Base-by-base conservation (phyloP, 2,329 filamentous ascomycete species). In the Botrytis deweyae region DNA sequence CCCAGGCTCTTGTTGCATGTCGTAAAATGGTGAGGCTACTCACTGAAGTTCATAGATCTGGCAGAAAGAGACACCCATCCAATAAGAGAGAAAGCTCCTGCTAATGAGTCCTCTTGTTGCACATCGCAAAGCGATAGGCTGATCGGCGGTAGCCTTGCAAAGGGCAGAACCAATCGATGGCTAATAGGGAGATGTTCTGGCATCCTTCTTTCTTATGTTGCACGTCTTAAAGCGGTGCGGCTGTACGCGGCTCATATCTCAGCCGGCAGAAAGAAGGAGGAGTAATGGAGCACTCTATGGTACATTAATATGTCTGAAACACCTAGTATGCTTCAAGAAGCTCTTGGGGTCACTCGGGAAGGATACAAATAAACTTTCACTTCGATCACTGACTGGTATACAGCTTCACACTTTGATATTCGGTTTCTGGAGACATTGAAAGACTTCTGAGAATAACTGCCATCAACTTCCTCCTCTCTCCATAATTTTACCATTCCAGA, bases 341-440 rank as follows among this genome's bases (percentile, higher is more conserved):
- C 5, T 16, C 16, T 44, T 8, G 5, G 29, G 4, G 1, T 29
- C 8, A 29, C 7, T 20, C 2, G 3, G 38, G 7, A 29, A n/a
- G 25, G 3, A 14, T 1, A 42, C 12, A n/a, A n/a, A 7, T 2
- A 1, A 10, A 14, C 4, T 44, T 1, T 18, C 22, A 3, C 40
- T 20, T 20, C 1, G 3, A 44, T 10, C 1, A 64, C n/a, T 10
- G 1, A n/a, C 8, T 64, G 5, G 18, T 12, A 33, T 4, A 22
- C 33, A 22, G 4, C 2, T 33, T 49, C 20, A 8, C 20, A 1
- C 0, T 22, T 49, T 49, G 44, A 22, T 4, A 22, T 7, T 20
- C 1, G 10, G 29, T 20, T 44, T 29, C n/a, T 44, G n/a, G 8
- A 22, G 16, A 5, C 7, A 20, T 1, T 29, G 9, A 2, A 44